These are phyloP conservation scores for Sparassis latifolia DNA, from an alignment of 1,284 basidiomycete species.

Conservation along the genomic window DNA sequence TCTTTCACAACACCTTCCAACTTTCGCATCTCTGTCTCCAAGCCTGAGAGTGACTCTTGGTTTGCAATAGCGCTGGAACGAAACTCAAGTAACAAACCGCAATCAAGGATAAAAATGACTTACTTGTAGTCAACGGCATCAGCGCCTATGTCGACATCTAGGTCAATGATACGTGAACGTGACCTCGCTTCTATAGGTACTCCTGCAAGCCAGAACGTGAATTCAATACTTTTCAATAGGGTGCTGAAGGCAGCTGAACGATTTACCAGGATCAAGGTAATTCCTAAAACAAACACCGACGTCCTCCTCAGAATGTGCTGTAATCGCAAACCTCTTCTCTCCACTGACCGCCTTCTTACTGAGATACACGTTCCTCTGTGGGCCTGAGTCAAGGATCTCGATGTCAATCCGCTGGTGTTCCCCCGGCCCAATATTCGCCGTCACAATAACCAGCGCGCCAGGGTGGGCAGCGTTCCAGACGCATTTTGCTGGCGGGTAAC, in stretches of 20 bases:
- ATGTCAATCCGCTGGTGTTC: constrained; percentile 81
- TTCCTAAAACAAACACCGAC: constrained; percentile 95
- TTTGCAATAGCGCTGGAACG: constrained; percentile 87
- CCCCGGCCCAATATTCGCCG: constrained; percentile 80
- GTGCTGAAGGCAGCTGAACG: background rate
- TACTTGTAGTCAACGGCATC: constrained; percentile 99
- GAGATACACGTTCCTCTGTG: constrained; percentile 87
- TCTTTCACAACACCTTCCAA: constrained; percentile 93
- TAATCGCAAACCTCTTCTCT: constrained; percentile 92
- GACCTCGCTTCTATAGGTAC: constrained; percentile 41
- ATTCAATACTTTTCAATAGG: background rate
- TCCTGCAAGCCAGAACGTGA: constrained; percentile 24
- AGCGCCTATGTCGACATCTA: constrained; percentile 97
- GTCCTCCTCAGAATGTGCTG: constrained; percentile 90
- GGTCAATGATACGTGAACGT: constrained; percentile 69
- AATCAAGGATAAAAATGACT: constrained; percentile 20
- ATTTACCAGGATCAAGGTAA: constrained; percentile 63
- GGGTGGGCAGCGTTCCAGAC: constrained; percentile 91
- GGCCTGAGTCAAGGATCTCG: constrained; percentile 88
- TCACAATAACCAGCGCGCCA: constrained; percentile 88
- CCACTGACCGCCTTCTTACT: constrained; percentile 84
- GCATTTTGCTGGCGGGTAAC: constrained; percentile 73
- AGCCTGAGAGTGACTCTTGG: constrained; percentile 91
- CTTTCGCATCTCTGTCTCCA: constrained; percentile 98
- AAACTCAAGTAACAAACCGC: background rate